Base-by-base conservation (phyloP, 177 flowering plant genomes). In the Vitis hybrid region DNA sequence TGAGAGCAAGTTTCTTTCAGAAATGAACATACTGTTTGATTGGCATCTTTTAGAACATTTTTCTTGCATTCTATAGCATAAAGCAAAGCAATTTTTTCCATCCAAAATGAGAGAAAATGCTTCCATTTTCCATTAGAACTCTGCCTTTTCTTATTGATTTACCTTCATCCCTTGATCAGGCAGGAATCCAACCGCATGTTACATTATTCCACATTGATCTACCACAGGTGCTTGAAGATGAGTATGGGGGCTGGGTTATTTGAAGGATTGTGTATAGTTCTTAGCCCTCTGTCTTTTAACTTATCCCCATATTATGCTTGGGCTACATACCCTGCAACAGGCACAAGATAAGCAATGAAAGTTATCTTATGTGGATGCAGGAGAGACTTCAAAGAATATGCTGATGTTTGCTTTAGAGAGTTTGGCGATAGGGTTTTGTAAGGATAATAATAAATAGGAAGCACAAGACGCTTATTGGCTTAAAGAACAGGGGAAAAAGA, bases 181-280 rank as follows among this genome's bases (percentile, higher is more conserved):
- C 73, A 84, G 88, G 88, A 64, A 82, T 86, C 48, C 75, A 86
- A 72, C 85, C 90, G 56, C 85, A 87, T 71, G 85, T 76, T 46
- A 84, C 71, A 24, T 59, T 82, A 86, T 79, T 68, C 74, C 24
- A 88, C 24, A 24, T 24, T 24, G 24, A 24, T 2, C 24, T 24
- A 24, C 24, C 90, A 70, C 88, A 86, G 64, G 78, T 67, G 51
- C 85, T 86, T 8, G 86, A 86, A 80, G 88, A 86, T 64, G 87
- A 81, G 64, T 86, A 86, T 67, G 81, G 68, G 24, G 89, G 86
- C 71, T 82, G 81, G 85, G 69, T 86, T 18, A 78, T 74, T 66
- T 63, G 48, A 27, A 81, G 79, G 60, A 80, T 83, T 60, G 80
- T 86, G 88, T 85, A 82, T 27, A 63, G 11, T 10, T 58, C 56